Base-by-base conservation (phyloP, 441 rosid species). In the Pelargonium fulgidum region DNA sequence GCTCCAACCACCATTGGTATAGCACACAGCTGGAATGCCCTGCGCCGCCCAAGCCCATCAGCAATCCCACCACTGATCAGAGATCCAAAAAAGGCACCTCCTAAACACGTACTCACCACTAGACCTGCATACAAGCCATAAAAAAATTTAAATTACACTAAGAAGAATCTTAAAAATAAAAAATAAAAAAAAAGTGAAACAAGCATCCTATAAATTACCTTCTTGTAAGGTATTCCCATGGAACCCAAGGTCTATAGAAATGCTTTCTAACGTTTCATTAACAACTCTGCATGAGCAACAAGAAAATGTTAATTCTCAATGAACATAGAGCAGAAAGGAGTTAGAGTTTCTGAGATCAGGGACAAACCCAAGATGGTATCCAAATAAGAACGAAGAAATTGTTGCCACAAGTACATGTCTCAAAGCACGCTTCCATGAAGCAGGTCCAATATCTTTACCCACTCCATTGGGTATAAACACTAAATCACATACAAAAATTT, bases 71-170 rank as follows among this genome's bases (percentile, higher is more conserved):
- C 99, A 77, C 98, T 92, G 74, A 92, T 84, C 74, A 92, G 64
- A 42, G 94, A 94, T 79, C 99, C 97, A 74, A 86, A 41, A 11
- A 90, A 89, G 73, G 97, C 97, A 64, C 99, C 99, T n/a, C 88
- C 99, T 78, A 94, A 83, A 72, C 96, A 92, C 11, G 86, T 87
- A 78, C 99, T 92, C 68, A 94, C 99, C 76, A 92, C 99, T 69
- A 94, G 81, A 73, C 99, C 98, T 94, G 80, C 81, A 84, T 68
- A 66, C 45, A 54, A 68, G 74, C 63, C 77, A 66, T 68, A 64
- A 75, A 67, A 29, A 70, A 22, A 54, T 66, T 20, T 4, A 66
- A 22, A 44, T 9, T 17, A 9, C 7, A 66, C 0, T 2, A 2
- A 62, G 26, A 72, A 70, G 36, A 72, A 68, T 64, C 64, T n/a